Conservation (phyloP, 2,329 filamentous ascomycete species). For the Emmonsia crescens region DNA sequence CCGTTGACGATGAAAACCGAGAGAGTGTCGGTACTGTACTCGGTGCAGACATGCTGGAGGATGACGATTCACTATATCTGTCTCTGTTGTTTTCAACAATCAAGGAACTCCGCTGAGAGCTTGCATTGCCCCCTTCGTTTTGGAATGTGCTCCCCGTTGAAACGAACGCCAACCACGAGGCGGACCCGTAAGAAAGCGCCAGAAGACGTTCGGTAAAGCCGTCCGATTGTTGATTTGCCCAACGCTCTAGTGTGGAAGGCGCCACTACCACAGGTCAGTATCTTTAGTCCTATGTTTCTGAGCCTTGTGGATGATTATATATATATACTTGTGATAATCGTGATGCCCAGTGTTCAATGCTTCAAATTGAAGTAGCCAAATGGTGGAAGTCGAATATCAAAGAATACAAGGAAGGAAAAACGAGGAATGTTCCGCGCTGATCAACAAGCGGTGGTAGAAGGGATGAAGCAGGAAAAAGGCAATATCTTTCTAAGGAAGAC, state of each 20-base stretch:
- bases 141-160: background rate
- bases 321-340: background rate
- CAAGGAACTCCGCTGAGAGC: slow-evolving; percentile 4
- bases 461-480: background rate
- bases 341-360: background rate
- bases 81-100: slow-evolving; percentile 5
- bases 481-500: background rate
- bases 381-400: background rate
- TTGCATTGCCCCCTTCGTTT: background rate
- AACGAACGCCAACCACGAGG: background rate
- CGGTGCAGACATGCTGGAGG: slow-evolving; percentile 13
- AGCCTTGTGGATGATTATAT: background rate
- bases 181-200: slow-evolving; percentile 6
- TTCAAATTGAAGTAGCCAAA: background rate
- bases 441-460: background rate
- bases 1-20: slow-evolving; percentile 16
- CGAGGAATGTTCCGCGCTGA: background rate
- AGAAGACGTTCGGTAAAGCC: slow-evolving; percentile 14
- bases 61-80: slow-evolving; percentile 1
- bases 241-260: slow-evolving; percentile 16
- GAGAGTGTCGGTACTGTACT: slow-evolving; percentile 23
- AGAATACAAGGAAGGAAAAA: background rate
- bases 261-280: slow-evolving; percentile 7
- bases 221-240: slow-evolving; percentile 15
- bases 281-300: background rate